phyloP scores from a whole-genome alignment of 2,329 filamentous ascomycete species.

The Claviceps capensis region DNA sequence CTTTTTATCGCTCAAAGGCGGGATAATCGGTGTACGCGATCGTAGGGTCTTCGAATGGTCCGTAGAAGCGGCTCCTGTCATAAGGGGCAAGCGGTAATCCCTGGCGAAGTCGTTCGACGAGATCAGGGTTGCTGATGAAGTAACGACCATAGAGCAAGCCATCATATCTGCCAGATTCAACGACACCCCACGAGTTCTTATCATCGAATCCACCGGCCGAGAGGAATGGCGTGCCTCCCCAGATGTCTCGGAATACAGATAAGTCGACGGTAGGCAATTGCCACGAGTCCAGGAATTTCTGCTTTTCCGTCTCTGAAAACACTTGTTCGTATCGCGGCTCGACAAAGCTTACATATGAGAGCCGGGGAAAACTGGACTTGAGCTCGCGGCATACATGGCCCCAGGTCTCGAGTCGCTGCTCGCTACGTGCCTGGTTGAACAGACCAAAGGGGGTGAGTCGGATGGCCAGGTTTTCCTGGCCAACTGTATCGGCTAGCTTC shows the following conservation, averaged over 20 bases:
- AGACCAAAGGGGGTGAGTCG: conserved; percentile 34
- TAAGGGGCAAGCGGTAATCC: conserved; percentile 26
- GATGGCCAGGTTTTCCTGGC: conserved; percentile 30
- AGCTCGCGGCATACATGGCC: conserved; percentile 32
- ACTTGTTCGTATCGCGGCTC: conserved; percentile 43
- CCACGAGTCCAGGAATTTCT: conserved; percentile 33
- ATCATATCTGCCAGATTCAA: conserved; percentile 30
- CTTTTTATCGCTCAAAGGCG: conserved; percentile 1
- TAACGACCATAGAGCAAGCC: conserved; percentile 31
- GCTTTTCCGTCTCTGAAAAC: conserved; percentile 32
- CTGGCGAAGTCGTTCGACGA: conserved; percentile 28
- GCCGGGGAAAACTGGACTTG: conserved; percentile 26
- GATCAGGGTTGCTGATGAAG: conserved; percentile 35
- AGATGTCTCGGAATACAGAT: conserved; percentile 34
- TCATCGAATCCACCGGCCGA: conserved; percentile 41
- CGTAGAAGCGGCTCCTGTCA: conserved; percentile 31
- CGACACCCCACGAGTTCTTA: conserved; percentile 32
- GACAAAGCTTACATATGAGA: conserved; percentile 43
- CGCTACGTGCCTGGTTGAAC: conserved; percentile 36
- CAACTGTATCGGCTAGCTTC: conserved; percentile 27
- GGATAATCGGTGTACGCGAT: conserved; percentile 25
- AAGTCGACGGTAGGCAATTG: conserved; percentile 30
- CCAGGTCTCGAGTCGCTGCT: conserved; percentile 40
- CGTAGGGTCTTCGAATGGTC: conserved; percentile 20
- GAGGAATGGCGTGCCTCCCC: conserved; percentile 38